A percentile compares a stretch with the other conserved stretches of the same genome.
phyloP scores from a whole-genome alignment of 2,329 filamentous ascomycete species.

The Zalaria obscura region DNA sequence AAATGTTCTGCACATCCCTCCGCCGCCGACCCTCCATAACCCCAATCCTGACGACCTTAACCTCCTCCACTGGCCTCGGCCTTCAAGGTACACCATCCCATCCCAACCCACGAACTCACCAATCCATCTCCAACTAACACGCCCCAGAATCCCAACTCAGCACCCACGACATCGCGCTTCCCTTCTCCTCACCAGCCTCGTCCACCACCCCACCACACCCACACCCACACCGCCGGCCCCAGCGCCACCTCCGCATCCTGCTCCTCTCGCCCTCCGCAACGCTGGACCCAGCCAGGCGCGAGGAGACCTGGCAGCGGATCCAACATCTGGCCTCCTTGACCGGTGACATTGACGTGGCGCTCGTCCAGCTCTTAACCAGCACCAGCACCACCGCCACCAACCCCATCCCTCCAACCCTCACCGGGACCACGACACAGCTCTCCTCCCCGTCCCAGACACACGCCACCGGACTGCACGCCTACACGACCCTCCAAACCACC shows the following conservation, averaged over 20 bases:
- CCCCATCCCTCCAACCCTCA: not conserved
- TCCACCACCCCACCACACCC: conserved; percentile 4
- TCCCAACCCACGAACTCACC: not conserved
- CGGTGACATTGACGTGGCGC: conserved; percentile 14
- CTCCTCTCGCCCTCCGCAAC: conserved; percentile 14
- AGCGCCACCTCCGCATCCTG: conserved; percentile 13
- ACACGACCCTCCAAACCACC: conserved; percentile 13
- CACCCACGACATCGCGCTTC: conserved; percentile 23
- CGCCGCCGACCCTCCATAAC: conserved; percentile 23
- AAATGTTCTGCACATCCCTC: conserved; percentile 28
- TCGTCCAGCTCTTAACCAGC: conserved; percentile 16
- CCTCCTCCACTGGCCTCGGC: conserved; percentile 8
- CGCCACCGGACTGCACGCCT: conserved; percentile 8
- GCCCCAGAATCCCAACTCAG: conserved; percentile 16
- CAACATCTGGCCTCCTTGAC: conserved; percentile 16
- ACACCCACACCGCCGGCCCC: not conserved
- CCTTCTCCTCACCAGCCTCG: conserved; percentile 4
- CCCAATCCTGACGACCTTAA: conserved; percentile 20
- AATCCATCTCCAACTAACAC: conserved; percentile 1
- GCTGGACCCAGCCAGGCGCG: too few relatives aligned
- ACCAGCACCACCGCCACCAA: not conserved
- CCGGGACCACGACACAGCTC: not conserved
- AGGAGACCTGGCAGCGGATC: conserved; percentile 9
- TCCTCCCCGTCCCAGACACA: not conserved
- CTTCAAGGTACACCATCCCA: conserved; percentile 16